These are phyloP conservation scores for Acanthamoeba culbertsoni DNA, from an alignment of 208 protist genomes.

Conservation along the genomic window DNA sequence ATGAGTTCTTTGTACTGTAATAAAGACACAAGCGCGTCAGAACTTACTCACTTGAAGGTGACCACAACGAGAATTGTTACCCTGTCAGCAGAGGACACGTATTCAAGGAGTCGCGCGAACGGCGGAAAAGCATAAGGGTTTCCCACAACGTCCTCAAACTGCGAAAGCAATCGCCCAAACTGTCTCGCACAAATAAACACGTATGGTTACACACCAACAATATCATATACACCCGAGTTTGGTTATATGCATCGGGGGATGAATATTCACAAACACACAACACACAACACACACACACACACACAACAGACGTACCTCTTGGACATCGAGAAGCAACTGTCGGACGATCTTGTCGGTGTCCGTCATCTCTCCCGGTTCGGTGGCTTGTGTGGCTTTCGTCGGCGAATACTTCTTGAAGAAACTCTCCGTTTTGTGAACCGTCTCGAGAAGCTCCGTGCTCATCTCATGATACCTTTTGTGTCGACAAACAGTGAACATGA, in stretches of 20 bases:
- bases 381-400: neutral
- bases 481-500: neutral
- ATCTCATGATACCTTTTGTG: neutral
- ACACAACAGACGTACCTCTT: neutral
- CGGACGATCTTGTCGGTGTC: conserved; percentile 37
- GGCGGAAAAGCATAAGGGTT: neutral
- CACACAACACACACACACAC: too few species aligned
- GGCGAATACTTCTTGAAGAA: conserved; percentile 35
- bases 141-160: neutral
- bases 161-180: neutral
- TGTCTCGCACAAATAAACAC: neutral
- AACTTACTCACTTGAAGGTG: too few species aligned
- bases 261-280: too few species aligned
- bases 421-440: neutral
- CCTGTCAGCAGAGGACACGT: neutral
- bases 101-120: neutral
- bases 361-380: neutral
- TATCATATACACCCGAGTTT: neutral
- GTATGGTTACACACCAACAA: neutral
- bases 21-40: too few species aligned
- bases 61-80: too few species aligned
- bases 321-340: neutral
- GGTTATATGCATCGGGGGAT: neutral
- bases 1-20: too few species aligned
- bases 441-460: conserved; percentile 4